Percentiles rank a stretch among this genome's conserved stretches.
These are phyloP conservation scores for Colletotrichum caudatum DNA, from an alignment of 2,329 filamentous ascomycete genomes.

Conservation along the genomic window DNA sequence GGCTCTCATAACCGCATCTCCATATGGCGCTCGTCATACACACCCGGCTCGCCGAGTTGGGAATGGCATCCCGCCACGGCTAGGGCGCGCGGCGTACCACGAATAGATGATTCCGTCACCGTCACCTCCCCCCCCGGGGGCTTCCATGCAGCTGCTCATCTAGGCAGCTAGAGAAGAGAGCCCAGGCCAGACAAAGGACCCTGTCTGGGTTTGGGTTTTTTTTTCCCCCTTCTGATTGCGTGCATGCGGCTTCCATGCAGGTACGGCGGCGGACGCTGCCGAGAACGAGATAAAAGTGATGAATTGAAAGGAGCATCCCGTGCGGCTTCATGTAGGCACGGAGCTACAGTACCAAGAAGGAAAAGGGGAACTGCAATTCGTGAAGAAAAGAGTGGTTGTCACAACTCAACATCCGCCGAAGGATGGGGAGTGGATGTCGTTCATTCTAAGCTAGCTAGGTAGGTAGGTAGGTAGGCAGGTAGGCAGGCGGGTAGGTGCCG, in stretches of 20 bases:
- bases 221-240: neutral
- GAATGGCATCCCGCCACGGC: slow-evolving; percentile 12
- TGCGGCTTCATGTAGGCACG: neutral
- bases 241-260: slow-evolving; percentile 17
- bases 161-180: slow-evolving; percentile 15
- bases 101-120: slow-evolving; percentile 25
- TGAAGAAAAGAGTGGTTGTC: slow-evolving; percentile 24
- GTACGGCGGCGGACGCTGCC: slow-evolving; percentile 27
- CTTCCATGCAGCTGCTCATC: slow-evolving; percentile 34
- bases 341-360: slow-evolving; percentile 1
- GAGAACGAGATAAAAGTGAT: slow-evolving; percentile 4
- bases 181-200: neutral
- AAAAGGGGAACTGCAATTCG: slow-evolving; percentile 16
- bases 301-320: slow-evolving; percentile 8
- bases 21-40: slow-evolving; percentile 1
- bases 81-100: neutral
- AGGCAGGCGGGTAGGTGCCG: neutral
- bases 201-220: too few relatives aligned
- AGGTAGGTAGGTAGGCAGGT: neutral
- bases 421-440: slow-evolving; percentile 20
- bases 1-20: slow-evolving; percentile 2
- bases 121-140: too few relatives aligned
- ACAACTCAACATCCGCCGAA: neutral
- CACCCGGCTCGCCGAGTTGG: slow-evolving; percentile 1
- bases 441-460: slow-evolving; percentile 4